Conservation (phyloP, 106 monocot genomes). For the Acorus gramineus region DNA sequence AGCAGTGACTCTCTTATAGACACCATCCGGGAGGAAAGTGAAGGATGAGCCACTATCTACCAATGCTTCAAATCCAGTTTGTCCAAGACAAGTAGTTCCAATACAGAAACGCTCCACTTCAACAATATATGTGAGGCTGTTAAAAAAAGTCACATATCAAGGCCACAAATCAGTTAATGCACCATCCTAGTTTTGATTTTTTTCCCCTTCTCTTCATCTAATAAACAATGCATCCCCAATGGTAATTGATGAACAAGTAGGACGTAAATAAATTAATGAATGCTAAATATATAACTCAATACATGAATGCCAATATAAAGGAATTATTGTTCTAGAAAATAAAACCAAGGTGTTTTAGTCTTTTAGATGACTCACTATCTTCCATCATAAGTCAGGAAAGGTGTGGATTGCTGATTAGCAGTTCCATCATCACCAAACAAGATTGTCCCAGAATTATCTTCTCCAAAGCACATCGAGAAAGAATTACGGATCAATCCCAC, state of each 20-base stretch:
- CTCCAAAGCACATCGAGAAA: slow-evolving; percentile 80
- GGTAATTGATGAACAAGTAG: no score
- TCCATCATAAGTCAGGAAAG: slow-evolving; percentile 64
- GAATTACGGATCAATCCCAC: slow-evolving; percentile 73
- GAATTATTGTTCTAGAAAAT: background rate
- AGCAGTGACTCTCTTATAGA: slow-evolving; percentile 48
- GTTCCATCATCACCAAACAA: slow-evolving; percentile 75
- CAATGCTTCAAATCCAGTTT: slow-evolving; percentile 47
- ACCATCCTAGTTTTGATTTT: no score
- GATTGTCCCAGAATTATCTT: slow-evolving; percentile 78
- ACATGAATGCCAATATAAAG: no score
- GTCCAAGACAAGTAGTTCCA: slow-evolving; percentile 37
- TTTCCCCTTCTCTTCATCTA: no score
- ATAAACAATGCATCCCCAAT: no score
- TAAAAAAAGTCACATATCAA: background rate
- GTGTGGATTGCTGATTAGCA: slow-evolving; percentile 56
- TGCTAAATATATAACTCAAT: no score
- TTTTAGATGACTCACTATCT: slow-evolving; percentile 53
- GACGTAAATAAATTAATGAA: no score
- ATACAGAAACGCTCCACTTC: slow-evolving; percentile 70
- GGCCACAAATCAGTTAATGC: background rate
- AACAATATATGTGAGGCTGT: slow-evolving; percentile 63
- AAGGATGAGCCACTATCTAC: slow-evolving; percentile 93
- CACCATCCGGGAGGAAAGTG: slow-evolving; percentile 55
- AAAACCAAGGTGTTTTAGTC: background rate